phyloP scores from a whole-genome alignment of 192 early-diverging fungal species.

The Linnemannia zychae region DNA sequence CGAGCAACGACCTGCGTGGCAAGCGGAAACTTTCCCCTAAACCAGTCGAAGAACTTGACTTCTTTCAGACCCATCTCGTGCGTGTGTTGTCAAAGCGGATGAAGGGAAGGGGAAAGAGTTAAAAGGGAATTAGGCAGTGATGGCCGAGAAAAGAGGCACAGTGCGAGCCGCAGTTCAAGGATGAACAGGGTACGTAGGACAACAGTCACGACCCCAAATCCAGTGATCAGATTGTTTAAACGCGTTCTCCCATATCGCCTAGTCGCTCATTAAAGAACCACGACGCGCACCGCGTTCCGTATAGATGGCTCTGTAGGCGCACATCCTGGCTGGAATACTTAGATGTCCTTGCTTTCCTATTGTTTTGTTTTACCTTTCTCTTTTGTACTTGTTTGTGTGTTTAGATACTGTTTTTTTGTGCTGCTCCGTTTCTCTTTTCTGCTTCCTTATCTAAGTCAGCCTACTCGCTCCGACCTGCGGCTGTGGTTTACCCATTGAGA shows the following conservation, averaged over 20 bases:
- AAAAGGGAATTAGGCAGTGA: neutral
- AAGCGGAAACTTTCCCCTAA: slow-evolving; percentile 31
- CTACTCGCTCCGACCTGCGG: too few relatives aligned
- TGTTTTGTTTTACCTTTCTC: neutral
- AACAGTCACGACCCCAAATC: neutral
- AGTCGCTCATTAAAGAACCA: too few relatives aligned
- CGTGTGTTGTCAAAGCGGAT: neutral
- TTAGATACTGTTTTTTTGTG: neutral
- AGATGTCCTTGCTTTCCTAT: neutral
- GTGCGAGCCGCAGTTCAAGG: neutral
- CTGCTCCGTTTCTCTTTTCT: too few relatives aligned
- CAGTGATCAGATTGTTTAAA: too few relatives aligned
- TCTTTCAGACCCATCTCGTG: slow-evolving; percentile 57
- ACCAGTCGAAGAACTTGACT: slow-evolving; percentile 56
- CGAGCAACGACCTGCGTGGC: slow-evolving; percentile 4
- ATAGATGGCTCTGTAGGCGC: too few relatives aligned
- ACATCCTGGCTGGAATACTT: too few relatives aligned
- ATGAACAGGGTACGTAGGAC: neutral
- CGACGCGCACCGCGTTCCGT: neutral
- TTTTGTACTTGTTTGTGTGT: neutral
- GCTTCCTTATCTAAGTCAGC: too few relatives aligned
- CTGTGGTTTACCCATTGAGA: neutral
- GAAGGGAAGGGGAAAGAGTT: neutral
- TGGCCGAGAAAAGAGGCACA: neutral
- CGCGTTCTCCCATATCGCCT: too few relatives aligned